Conservation (phyloP, 2,329 filamentous ascomycete species). For the Stylonectria norvegica region DNA sequence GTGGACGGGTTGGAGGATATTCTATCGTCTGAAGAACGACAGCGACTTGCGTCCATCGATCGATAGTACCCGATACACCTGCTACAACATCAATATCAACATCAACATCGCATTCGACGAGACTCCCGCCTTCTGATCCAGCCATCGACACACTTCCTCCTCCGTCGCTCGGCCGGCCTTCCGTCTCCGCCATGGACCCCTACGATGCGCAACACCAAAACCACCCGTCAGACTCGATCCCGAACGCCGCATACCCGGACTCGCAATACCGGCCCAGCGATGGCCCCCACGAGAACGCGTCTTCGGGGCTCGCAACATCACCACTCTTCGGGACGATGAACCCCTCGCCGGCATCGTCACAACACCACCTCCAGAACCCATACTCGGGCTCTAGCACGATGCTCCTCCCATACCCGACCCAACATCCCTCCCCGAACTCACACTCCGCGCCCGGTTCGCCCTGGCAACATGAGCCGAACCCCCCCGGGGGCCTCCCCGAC, state of each 20-base stretch:
- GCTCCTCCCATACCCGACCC: conserved; percentile 12
- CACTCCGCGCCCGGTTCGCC: no score
- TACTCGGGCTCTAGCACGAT: conserved; percentile 12
- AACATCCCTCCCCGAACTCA: conserved; percentile 4
- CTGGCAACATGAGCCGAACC: no score
- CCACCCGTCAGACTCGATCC: conserved; percentile 30
- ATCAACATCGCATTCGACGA: no score
- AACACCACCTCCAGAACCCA: conserved; percentile 4
- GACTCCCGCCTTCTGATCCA: no score
- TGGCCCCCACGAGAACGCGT: conserved; percentile 4
- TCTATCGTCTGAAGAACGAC: no score
- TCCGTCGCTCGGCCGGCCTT: no score
- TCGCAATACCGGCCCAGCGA: conserved; percentile 25
- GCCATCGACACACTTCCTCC: no score
- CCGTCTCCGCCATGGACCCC: conserved; percentile 21
- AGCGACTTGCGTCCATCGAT: no score
- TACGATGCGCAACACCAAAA: conserved; percentile 13
- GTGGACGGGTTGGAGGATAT: no score
- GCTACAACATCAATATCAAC: no score
- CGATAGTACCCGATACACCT: no score
- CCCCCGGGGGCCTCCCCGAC: conserved; percentile 13
- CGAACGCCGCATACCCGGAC: conserved; percentile 30
- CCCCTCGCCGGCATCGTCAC: conserved; percentile 8
- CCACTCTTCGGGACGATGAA: conserved; percentile 6
- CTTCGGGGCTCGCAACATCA: conserved; percentile 3